Evolutionary conservation across 805 yeast genomes (phyloP).

Genomic region (Saccharomyces paradoxus): DNA sequence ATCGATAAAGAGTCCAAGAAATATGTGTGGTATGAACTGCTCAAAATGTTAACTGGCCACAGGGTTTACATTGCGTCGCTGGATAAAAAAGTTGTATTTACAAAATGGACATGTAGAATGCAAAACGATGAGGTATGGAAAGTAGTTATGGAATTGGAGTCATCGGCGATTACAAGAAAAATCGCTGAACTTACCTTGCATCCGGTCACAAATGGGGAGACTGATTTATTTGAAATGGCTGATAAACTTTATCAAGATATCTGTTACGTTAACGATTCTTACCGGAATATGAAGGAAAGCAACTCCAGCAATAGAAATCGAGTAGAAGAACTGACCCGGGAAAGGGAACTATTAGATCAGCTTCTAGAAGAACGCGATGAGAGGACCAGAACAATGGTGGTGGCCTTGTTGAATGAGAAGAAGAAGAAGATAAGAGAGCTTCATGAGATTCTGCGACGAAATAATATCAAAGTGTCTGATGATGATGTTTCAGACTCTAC

Average conservation of each 20-base stretch:
- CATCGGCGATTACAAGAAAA: constrained; percentile 15
- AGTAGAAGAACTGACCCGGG: constrained; percentile 4
- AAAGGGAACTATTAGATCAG: constrained; percentile 9
- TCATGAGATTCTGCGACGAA: constrained; percentile 5
- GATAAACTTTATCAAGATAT: constrained; percentile 9
- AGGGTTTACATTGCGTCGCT: constrained; percentile 4
- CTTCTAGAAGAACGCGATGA: constrained; percentile 17
- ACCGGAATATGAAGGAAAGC: not conserved
- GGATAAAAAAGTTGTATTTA: constrained; percentile 5
- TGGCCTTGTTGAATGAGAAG: constrained; percentile 22
- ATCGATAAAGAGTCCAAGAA: not conserved
- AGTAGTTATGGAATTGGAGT: constrained; percentile 15
- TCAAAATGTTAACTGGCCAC: constrained; percentile 16
- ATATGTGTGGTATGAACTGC: constrained; percentile 21
- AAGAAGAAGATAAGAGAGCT: constrained; percentile 18
- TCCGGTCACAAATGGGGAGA: constrained; percentile 11
- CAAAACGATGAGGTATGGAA: constrained; percentile 10
- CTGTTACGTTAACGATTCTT: constrained; percentile 10
- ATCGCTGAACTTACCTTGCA: constrained; percentile 15
- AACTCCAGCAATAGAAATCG: not conserved
- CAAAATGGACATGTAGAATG: constrained; percentile 15
- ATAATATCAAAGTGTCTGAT: not conserved
- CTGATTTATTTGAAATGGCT: constrained; percentile 22
- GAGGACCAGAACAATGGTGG: constrained; percentile 15
- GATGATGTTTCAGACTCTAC: constrained; percentile 11